phyloP scores from a whole-genome alignment of 2,329 filamentous ascomycete species.

The Davidsoniella australis region DNA sequence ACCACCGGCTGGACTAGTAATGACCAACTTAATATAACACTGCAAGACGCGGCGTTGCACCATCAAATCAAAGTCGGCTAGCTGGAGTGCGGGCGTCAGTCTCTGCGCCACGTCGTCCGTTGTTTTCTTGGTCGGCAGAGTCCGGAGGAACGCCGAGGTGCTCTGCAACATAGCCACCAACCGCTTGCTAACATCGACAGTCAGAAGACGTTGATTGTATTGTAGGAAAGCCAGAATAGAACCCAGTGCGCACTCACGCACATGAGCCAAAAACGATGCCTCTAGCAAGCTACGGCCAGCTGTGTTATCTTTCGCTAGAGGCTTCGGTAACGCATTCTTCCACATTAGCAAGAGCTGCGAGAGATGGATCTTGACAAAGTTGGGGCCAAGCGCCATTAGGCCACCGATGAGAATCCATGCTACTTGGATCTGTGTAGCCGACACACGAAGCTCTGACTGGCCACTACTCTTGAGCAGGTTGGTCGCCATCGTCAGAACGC shows the following conservation, averaged over 20 bases:
- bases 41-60: slow-evolving; percentile 83
- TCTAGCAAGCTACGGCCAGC: slow-evolving; percentile 71
- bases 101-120: slow-evolving; percentile 75
- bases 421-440: slow-evolving; percentile 89
- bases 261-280: slow-evolving; percentile 82
- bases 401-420: slow-evolving; percentile 96
- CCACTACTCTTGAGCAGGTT: slow-evolving; percentile 83
- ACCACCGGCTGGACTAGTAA: slow-evolving; percentile 68
- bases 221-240: slow-evolving; percentile 85
- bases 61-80: slow-evolving; percentile 85
- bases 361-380: slow-evolving; percentile 96
- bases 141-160: slow-evolving; percentile 76
- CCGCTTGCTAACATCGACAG: slow-evolving; percentile 82
- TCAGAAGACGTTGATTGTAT: slow-evolving; percentile 81
- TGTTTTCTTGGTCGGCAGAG: slow-evolving; percentile 65
- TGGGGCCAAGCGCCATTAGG: slow-evolving; percentile 87
- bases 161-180: slow-evolving; percentile 91
- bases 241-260: slow-evolving; percentile 82
- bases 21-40: slow-evolving; percentile 83
- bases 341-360: slow-evolving; percentile 84
- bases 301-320: slow-evolving; percentile 81
- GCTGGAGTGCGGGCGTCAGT: slow-evolving; percentile 67
- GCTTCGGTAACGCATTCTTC: slow-evolving; percentile 94
- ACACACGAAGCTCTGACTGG: slow-evolving; percentile 76
- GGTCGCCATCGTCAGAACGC: slow-evolving; percentile 80